Percentiles rank a stretch among this genome's conserved stretches.
These are phyloP conservation scores for Mesembryanthemum crystallinum DNA, from an alignment of 148 eudicot species.

Conservation along the genomic window DNA sequence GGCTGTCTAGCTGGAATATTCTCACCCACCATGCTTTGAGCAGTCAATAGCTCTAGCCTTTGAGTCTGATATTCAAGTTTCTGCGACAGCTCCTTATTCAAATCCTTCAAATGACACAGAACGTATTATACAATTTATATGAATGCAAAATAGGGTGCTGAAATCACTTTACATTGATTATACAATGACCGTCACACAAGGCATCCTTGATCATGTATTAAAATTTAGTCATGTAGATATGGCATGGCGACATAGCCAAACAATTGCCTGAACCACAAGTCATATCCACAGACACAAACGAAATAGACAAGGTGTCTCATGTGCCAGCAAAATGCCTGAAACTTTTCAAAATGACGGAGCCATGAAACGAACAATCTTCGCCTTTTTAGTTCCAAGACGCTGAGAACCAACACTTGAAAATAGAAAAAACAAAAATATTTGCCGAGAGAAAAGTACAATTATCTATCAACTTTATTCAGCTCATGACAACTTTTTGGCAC, in stretches of 20 bases:
- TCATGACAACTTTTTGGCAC: too few species aligned
- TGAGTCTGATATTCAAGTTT: conserved; percentile 97
- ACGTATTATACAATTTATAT: not conserved
- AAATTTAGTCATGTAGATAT: not conserved
- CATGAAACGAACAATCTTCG: not conserved
- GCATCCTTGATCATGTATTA: not conserved
- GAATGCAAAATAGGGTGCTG: not conserved
- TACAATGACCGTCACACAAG: not conserved
- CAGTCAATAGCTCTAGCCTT: conserved; percentile 82
- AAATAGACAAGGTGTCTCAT: not conserved
- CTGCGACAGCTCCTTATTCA: conserved; percentile 75
- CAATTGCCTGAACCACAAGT: too few species aligned
- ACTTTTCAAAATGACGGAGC: not conserved
- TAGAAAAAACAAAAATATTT: not conserved
- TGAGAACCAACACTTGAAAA: too few species aligned
- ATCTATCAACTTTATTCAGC: not conserved
- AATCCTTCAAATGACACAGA: conserved; percentile 45
- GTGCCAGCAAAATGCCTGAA: not conserved
- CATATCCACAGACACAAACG: not conserved
- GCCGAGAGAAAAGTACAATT: not conserved
- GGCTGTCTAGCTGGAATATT: conserved; percentile 42
- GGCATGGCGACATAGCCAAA: not conserved
- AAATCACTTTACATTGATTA: not conserved
- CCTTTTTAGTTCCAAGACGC: too few species aligned
- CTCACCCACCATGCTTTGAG: conserved; percentile 77